A percentile compares a stretch with the other conserved stretches of the same genome.
Evolutionary conservation across 2,329 filamentous ascomycete species (phyloP).

Genomic region (Zalaria obscura): DNA sequence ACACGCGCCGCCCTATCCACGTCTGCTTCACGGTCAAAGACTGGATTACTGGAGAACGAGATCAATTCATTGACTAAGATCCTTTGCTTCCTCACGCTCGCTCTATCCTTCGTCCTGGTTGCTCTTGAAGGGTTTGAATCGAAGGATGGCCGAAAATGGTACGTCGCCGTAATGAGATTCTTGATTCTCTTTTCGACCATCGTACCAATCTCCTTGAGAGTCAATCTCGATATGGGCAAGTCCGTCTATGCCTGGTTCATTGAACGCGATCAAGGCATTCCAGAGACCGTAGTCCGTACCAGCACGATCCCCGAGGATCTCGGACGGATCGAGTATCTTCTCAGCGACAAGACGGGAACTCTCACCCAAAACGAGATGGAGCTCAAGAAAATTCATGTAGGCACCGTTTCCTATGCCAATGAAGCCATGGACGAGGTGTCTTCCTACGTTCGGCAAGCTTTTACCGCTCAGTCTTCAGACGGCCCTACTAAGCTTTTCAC

Average conservation of each 20-base stretch:
- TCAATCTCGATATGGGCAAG: conserved; percentile 95
- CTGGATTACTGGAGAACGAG: conserved; percentile 82
- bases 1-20: conserved; percentile 91
- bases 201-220: conserved; percentile 88
- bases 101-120: conserved; percentile 76
- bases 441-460: conserved; percentile 73
- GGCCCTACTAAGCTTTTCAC: conserved; percentile 45
- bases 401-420: conserved; percentile 94
- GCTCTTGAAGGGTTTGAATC: conserved; percentile 66
- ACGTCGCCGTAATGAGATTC: conserved; percentile 96
- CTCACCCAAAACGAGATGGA: conserved; percentile 76
- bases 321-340: conserved; percentile 85
- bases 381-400: conserved; percentile 96
- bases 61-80: conserved; percentile 98
- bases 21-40: conserved; percentile 82
- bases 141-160: conserved; percentile 63
- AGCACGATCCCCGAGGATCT: conserved; percentile 96
- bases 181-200: conserved; percentile 98
- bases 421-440: conserved; percentile 97
- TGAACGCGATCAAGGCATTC: conserved; percentile 77
- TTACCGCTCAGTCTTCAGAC: conserved; percentile 32
- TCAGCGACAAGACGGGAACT: conserved; percentile 97
- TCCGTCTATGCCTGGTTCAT: conserved; percentile 94
- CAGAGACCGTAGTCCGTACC: conserved; percentile 83
- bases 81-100: conserved; percentile 73